phyloP scores from a whole-genome alignment of 2,329 filamentous ascomycete genomes.

The Aspergillus calidoustus region DNA sequence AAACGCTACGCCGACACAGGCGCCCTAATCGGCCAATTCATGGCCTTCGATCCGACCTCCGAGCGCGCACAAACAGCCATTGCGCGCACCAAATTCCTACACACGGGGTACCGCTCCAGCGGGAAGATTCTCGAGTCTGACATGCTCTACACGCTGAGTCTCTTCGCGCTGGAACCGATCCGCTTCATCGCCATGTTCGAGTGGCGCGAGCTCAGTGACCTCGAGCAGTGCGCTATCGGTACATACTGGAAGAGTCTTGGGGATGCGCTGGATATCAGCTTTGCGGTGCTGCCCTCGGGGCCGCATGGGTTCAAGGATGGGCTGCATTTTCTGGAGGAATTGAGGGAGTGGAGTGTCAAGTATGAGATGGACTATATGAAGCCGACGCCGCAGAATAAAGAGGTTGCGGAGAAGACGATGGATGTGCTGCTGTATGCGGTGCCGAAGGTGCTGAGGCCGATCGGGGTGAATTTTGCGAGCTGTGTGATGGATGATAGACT shows the following conservation, averaged over 20 bases:
- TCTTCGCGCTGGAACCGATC: slow-evolving; percentile 69
- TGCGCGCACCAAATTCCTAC: slow-evolving; percentile 67
- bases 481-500: slow-evolving; percentile 67
- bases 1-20: slow-evolving; percentile 60
- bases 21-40: slow-evolving; percentile 55
- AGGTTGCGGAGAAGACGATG: slow-evolving; percentile 63
- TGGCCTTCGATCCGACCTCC: slow-evolving; percentile 48
- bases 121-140: slow-evolving; percentile 66
- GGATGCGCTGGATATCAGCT: slow-evolving; percentile 69
- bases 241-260: slow-evolving; percentile 74
- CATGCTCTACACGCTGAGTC: slow-evolving; percentile 65
- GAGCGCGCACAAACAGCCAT: slow-evolving; percentile 57
- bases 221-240: slow-evolving; percentile 70
- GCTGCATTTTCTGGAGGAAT: slow-evolving; percentile 56
- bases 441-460: slow-evolving; percentile 47
- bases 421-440: slow-evolving; percentile 65
- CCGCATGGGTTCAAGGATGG: slow-evolving; percentile 52
- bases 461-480: slow-evolving; percentile 56
- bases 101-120: slow-evolving; percentile 59
- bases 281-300: slow-evolving; percentile 46
- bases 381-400: slow-evolving; percentile 54
- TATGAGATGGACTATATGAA: slow-evolving; percentile 68
- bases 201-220: slow-evolving; percentile 68
- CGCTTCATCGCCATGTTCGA: slow-evolving; percentile 69
- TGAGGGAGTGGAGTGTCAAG: slow-evolving; percentile 53